Evolutionary conservation across 108 stramenopile species (phyloP), one percentile per base, ranked within the genome.

Genomic region (Fragilaria radians): DNA sequence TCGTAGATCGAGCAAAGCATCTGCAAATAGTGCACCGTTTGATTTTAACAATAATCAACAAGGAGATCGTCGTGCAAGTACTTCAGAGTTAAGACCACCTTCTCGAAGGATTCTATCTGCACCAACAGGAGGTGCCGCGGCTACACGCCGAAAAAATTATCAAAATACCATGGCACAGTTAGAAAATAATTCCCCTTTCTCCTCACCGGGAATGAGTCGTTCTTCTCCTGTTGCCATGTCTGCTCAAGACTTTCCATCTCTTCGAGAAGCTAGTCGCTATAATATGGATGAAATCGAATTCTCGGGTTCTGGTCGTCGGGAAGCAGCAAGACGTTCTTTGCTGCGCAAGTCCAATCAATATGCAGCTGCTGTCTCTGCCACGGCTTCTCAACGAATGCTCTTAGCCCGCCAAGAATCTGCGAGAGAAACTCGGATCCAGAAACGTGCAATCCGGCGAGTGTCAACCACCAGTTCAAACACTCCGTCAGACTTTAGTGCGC

Each of bases 61-160:
- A 14, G 14, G 36, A 42, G 36, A 42, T 42, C 36, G 36, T 42
- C 36, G 36, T 42, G 36, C 14, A 14, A 42, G 11, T 14, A 42
- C 36, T 14, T 11, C 14, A 11, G 36, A 42, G 11, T 14, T 42
- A 42, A 42, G 36, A 42, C 36, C 36, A 11, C 36, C 36, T 11
- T 42, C 36, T 11, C 36, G 36, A 11, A 42, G 36, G 36, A 14
- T 7, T 17, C 57, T 17, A 18, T 9, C 28, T 3, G 31, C 19
- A 47, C n/a, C 67, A 1, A n/a, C n/a, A n/a, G 73, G 78, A 4
- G 78, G 78, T 11, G 78, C 78, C 17, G 78, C 78, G 1, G 73
- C 73, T 14, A 62, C 67, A 34, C 61, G 78, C 29, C 78, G 69
- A 22, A 64, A 70, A 47, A 71, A 63, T 55, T 71, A 79, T 56